These are phyloP conservation scores for Hyaloraphidium curvatum DNA, from an alignment of 192 early-diverging fungal genomes.

Conservation along the genomic window DNA sequence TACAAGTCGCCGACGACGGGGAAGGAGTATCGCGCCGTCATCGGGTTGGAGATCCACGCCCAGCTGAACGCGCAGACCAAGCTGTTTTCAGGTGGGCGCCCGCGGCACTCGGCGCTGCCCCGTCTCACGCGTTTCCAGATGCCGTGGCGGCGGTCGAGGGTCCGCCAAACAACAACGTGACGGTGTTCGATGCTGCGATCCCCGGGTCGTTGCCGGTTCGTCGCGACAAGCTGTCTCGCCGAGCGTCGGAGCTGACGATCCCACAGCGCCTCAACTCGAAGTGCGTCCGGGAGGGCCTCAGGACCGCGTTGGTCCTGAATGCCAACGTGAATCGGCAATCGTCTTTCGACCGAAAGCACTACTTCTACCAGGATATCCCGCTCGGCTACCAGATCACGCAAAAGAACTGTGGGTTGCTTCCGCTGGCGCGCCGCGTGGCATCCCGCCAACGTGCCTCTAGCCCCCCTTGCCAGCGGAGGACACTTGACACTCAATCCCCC, in stretches of 20 bases:
- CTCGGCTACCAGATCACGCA: constrained; percentile 93
- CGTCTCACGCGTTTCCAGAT: background rate
- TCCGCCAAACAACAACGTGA: constrained; percentile 53
- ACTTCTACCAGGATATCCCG: constrained; percentile 86
- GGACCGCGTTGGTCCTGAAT: constrained; percentile 47
- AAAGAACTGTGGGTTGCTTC: constrained; percentile 16
- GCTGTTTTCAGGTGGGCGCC: constrained; percentile 52
- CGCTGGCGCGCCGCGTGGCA: background rate
- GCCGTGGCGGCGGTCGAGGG: constrained; percentile 14
- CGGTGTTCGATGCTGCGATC: constrained; percentile 59
- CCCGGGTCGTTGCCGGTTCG: constrained; percentile 68
- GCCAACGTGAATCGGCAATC: constrained; percentile 39
- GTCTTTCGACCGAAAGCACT: constrained; percentile 86
- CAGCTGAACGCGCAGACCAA: constrained; percentile 57
- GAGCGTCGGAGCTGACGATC: background rate
- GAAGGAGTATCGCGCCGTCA: constrained; percentile 37
- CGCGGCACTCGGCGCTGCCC: constrained; percentile 10
- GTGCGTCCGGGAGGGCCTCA: constrained; percentile 50
- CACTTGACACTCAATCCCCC: constrained; percentile 27
- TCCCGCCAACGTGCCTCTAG: constrained; percentile 8
- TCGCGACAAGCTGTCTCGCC: background rate
- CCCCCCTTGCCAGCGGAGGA: constrained; percentile 62
- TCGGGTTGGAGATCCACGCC: constrained; percentile 82
- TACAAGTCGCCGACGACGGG: too few relatives aligned
- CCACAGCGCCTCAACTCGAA: constrained; percentile 37